Percentiles rank a stretch among this genome's conserved stretches.
These are phyloP conservation scores for Vigna angularis DNA, from an alignment of 306 rosid species.

Conservation along the genomic window DNA sequence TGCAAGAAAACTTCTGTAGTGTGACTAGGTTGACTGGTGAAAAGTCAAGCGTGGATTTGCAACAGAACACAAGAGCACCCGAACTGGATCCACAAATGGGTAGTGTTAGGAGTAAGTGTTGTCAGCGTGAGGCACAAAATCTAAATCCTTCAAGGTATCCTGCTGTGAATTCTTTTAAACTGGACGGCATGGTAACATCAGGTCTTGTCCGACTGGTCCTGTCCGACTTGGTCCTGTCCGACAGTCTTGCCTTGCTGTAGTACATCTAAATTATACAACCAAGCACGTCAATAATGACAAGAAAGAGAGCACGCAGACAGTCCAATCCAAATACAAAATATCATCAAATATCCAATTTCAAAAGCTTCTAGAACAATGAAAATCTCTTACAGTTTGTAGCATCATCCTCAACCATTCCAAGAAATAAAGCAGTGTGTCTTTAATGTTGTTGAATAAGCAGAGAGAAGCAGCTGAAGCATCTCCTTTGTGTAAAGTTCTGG, in stretches of 20 bases:
- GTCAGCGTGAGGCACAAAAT: conserved; percentile 48
- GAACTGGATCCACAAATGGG: conserved; percentile 52
- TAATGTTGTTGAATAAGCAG: conserved; percentile 90
- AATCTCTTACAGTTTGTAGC: conserved; percentile 73
- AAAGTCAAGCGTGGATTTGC: conserved; percentile 48
- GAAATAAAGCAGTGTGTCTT: conserved; percentile 72
- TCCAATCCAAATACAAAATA: background rate
- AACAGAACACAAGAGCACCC: conserved; percentile 40
- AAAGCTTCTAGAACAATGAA: conserved; percentile 4
- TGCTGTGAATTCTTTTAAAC: conserved; percentile 50
- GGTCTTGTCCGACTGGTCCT: conserved; percentile 78
- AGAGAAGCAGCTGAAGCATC: conserved; percentile 84
- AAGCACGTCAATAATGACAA: conserved; percentile 20
- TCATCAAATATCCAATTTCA: conserved; percentile 21
- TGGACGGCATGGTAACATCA: conserved; percentile 55
- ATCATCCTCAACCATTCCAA: conserved; percentile 81
- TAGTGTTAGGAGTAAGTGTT: conserved; percentile 48
- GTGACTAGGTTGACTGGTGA: conserved; percentile 47
- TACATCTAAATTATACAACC: conserved; percentile 59
- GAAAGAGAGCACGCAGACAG: background rate
- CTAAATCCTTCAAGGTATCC: conserved; percentile 49
- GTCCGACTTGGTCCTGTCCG: too few relatives aligned
- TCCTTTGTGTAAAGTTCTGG: conserved; percentile 85
- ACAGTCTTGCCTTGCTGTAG: conserved; percentile 68
- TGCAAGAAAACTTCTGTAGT: conserved; percentile 52